Conservation (phyloP, 345 rosid species). For the Salix udensis region DNA sequence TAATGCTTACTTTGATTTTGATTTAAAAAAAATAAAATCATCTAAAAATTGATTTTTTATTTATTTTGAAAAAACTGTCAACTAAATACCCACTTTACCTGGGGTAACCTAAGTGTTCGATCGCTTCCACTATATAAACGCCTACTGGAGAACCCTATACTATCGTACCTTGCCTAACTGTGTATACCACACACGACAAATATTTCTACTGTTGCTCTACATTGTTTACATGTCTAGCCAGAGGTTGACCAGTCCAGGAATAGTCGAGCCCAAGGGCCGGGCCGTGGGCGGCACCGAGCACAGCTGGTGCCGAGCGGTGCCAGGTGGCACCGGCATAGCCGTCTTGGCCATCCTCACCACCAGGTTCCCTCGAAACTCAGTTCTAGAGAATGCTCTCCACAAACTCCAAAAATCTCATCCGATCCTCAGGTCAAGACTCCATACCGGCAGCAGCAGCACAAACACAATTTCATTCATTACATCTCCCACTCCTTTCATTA, state of each 20-base stretch:
- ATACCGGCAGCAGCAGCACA: constrained; percentile 7
- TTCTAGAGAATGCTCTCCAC: constrained; percentile 18
- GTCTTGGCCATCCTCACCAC: constrained; percentile 26
- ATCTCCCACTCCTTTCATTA: constrained; percentile 23
- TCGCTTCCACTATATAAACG: no score
- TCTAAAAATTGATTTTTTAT: no score
- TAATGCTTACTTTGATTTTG: no score
- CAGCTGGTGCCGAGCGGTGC: constrained; percentile 18
- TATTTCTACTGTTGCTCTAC: neutral
- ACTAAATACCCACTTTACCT: no score
- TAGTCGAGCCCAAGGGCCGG: constrained; percentile 6
- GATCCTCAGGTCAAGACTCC: constrained; percentile 30
- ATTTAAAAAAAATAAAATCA: no score
- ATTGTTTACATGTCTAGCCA: neutral
- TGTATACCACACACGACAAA: neutral
- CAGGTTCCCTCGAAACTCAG: neutral
- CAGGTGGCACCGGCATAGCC: constrained; percentile 22
- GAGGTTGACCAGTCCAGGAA: neutral
- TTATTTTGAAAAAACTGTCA: no score
- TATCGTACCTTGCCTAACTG: neutral
- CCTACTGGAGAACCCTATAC: no score
- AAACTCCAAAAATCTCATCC: constrained; percentile 34
- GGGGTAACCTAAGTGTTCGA: no score
- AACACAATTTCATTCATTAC: constrained; percentile 25
- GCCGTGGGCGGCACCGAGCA: constrained; percentile 20